Evolutionary conservation across 2,329 filamentous ascomycete species (phyloP).

Genomic region (Aspergillus sp.): DNA sequence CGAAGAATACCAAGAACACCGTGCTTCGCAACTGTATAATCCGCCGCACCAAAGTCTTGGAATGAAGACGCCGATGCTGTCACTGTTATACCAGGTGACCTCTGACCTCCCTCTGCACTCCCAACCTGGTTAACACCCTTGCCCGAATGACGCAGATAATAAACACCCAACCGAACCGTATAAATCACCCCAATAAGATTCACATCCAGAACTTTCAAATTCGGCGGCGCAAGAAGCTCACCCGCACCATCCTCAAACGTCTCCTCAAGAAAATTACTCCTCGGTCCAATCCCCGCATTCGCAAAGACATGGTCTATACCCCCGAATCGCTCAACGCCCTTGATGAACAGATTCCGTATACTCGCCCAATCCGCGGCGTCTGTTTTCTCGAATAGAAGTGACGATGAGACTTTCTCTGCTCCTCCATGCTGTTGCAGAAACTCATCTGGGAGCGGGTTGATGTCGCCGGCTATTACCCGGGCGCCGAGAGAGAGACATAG

Average conservation of each 20-base stretch:
- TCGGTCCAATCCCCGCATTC: conserved; percentile 57
- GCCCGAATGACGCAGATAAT: conserved; percentile 42
- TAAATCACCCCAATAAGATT: conserved; percentile 53
- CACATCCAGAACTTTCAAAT: conserved; percentile 46
- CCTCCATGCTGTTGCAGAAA: conserved; percentile 8
- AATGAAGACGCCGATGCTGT: conserved; percentile 53
- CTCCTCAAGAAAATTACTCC: conserved; percentile 48
- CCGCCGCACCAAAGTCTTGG: conserved; percentile 51
- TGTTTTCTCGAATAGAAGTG: conserved; percentile 44
- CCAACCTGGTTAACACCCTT: neutral
- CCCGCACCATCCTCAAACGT: conserved; percentile 47
- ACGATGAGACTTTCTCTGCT: conserved; percentile 21
- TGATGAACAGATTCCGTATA: conserved; percentile 53
- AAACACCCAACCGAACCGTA: conserved; percentile 49
- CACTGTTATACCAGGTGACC: conserved; percentile 55
- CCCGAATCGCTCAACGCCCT: conserved; percentile 44
- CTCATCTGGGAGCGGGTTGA: conserved; percentile 38
- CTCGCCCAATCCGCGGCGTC: conserved; percentile 54
- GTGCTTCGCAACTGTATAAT: conserved; percentile 58
- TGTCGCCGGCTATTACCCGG: conserved; percentile 56
- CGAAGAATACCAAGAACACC: conserved; percentile 56
- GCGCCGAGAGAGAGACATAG: conserved; percentile 55
- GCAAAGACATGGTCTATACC: conserved; percentile 51
- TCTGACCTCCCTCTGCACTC: conserved; percentile 27
- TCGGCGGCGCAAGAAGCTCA: conserved; percentile 49